Evolutionary conservation across 495 filamentous ascomycete genomes (phyloP).

Genomic region (Neurospora terricola): DNA sequence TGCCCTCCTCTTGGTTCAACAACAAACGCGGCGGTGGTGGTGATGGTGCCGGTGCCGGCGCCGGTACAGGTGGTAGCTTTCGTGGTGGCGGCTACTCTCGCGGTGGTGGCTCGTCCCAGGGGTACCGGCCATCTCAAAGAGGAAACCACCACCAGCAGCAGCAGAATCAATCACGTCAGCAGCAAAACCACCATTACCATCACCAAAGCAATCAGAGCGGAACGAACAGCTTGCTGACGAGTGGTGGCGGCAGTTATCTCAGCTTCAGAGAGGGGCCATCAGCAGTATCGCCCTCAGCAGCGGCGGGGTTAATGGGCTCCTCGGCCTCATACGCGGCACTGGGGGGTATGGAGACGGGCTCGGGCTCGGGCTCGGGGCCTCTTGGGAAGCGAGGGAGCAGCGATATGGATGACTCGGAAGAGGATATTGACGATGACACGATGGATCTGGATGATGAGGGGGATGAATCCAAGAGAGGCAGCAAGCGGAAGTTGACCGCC

Average conservation of each 20-base stretch:
- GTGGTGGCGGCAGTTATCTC: constrained; percentile 9
- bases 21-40: constrained; percentile 12
- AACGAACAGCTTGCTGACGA: constrained; percentile 16
- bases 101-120: background rate
- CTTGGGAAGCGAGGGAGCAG: constrained; percentile 33
- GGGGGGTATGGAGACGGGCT: constrained; percentile 11
- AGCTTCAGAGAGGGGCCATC: background rate
- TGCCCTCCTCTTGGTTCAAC: background rate
- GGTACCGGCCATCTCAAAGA: background rate
- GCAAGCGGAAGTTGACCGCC: constrained; percentile 23
- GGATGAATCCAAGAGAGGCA: constrained; percentile 25
- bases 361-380: constrained; percentile 6
- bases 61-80: constrained; percentile 1
- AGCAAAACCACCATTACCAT: background rate
- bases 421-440: constrained; percentile 44
- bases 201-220: background rate
- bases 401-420: constrained; percentile 38
- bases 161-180: background rate
- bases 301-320: constrained; percentile 8
- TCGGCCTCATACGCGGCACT: background rate
- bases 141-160: background rate
- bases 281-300: constrained; percentile 9
- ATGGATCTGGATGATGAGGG: constrained; percentile 25
- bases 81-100: background rate
- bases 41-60: constrained; percentile 13